Evolutionary conservation across 2,329 filamentous ascomycete genomes (phyloP), one percentile per base, ranked within the genome.

Genomic region (Aphanocladium album): DNA sequence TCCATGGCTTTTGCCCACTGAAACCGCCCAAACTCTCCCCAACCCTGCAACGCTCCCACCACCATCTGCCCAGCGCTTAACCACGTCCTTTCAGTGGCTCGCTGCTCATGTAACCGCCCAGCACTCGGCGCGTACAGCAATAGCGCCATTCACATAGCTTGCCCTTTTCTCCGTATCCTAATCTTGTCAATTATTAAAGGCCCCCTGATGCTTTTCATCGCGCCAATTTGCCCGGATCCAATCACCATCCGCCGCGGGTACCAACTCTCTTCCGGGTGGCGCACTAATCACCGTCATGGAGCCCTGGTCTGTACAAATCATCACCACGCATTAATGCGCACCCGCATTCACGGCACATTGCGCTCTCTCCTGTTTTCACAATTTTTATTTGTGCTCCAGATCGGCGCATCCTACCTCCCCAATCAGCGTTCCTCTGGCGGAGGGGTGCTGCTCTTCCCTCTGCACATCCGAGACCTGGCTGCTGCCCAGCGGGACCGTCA

Each of bases 391-490:
- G 9, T 27, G 21, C 5, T 53, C 33, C 17, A 14, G 25, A 55
- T 55, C 37, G 19, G 25, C 23, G 8, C 25, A 33, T 21, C 21
- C 21, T 30, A 17, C 17, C 30, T 41, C 33, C 51, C 33, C 35
- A 53, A 25, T 17, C 19, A 30, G 37, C 35, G n/a, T 46, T 23
- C 27, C 17, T 27, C 27, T 9, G 33, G n/a, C n/a, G n/a, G 35
- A 33, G 17, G 37, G 17, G 9, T n/a, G 35, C 25, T 41, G 8
- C 53, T 33, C 21, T 45, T 46, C 39, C 39, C 27, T 21, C 33
- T 17, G n/a, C 39, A 45, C 30, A 57, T 47, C 54, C 54, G 54
- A 57, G 54, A 57, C 54, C 39, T 45, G n/a, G 11, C 41, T 17
- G 52, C 25, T 47, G 23, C 30, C 54, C 53, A 56, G 39, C 53